Base-by-base conservation (phyloP, 352 stramenopile species). In the Phytophthora tentaculata region DNA sequence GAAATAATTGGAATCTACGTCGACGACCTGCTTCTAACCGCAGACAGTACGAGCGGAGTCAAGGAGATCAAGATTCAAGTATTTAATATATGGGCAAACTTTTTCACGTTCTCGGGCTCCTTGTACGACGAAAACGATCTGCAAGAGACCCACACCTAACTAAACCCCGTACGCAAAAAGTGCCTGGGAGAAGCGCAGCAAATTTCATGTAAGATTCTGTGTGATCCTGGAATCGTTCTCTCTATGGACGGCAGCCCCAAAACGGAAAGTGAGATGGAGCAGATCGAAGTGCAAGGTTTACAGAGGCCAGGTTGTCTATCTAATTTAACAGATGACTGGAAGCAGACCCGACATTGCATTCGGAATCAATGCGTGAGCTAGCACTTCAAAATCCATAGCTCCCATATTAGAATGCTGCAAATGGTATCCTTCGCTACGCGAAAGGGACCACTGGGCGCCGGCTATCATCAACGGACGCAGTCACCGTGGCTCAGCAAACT, bases 241-340 rank as follows among this genome's bases (percentile, higher is more conserved):
- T 29, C 47, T 0, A 58, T 60, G 32, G 41, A 51, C n/a, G 35
- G 50, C 7, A 35, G 45, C 16, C 54, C 62, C 0, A 65, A 48
- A 10, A 60, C n/a, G 5, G 41, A 60, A 0, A 22, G 16, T 13
- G 56, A 66, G 7, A 39, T 22, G 0, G 56, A 26, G n/a, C 39
- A 57, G 6, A 62, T 66, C n/a, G 64, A 37, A 58, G 22, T 13
- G 7, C n/a, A 66, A 61, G 22, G 29, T 57, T 19, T 71, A 66
- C 35, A 37, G 64, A 49, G 50, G 41, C 1, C 14, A 62, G 2
- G 28, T 71, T 5, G 64, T 56, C 20, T 51, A 14, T 0, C 23
- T 71, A 26, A 53, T 67, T 50, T 71, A 71, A 19, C 47, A 67
- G 1, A 52, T 66, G 56, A 57, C 43, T 4, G 64, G 64, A 16